A percentile compares a stretch with the other conserved stretches of the same genome.
These are phyloP conservation scores for Mycena citricolor DNA, from an alignment of 1,284 basidiomycete species.

Conservation along the genomic window DNA sequence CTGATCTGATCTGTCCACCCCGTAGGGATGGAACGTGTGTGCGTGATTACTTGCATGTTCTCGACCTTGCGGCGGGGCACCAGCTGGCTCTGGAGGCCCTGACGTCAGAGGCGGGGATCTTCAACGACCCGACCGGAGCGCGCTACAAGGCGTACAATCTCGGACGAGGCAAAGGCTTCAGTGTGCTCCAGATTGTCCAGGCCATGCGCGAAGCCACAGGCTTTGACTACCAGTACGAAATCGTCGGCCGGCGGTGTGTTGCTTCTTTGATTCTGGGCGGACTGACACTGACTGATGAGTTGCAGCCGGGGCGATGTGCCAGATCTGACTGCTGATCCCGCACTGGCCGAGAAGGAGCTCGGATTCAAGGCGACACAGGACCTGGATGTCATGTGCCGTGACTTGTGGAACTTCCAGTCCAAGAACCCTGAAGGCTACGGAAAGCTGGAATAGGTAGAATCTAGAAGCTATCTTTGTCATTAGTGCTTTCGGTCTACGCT, in stretches of 20 bases:
- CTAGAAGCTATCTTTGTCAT: constrained; percentile 2
- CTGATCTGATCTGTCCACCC: constrained; percentile 20
- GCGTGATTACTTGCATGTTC: constrained; percentile 96
- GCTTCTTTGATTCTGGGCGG: background rate
- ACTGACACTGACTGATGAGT: background rate
- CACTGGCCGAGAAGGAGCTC: constrained; percentile 90
- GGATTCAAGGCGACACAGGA: constrained; percentile 86
- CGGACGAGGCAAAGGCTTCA: constrained; percentile 90
- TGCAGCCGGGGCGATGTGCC: constrained; percentile 92
- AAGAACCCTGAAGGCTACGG: constrained; percentile 79
- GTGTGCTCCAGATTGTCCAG: constrained; percentile 91
- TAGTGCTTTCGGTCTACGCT: constrained; percentile 14
- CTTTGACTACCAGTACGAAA: constrained; percentile 85
- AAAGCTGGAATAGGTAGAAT: constrained; percentile 20
- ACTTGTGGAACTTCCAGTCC: constrained; percentile 93
- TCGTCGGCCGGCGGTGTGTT: constrained; percentile 84
- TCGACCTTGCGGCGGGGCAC: constrained; percentile 94
- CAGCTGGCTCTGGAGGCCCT: constrained; percentile 90
- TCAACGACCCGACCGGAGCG: constrained; percentile 49
- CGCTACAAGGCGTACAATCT: constrained; percentile 95
- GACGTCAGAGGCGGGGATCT: constrained; percentile 58
- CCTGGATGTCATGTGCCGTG: constrained; percentile 88
- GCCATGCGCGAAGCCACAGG: constrained; percentile 94
- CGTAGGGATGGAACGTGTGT: constrained; percentile 92
- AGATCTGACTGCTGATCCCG: constrained; percentile 92